Evolutionary conservation across 139 green algal genomes (phyloP), one percentile per base, ranked within the genome.

Genomic region (Edaphochlamys debaryana): DNA sequence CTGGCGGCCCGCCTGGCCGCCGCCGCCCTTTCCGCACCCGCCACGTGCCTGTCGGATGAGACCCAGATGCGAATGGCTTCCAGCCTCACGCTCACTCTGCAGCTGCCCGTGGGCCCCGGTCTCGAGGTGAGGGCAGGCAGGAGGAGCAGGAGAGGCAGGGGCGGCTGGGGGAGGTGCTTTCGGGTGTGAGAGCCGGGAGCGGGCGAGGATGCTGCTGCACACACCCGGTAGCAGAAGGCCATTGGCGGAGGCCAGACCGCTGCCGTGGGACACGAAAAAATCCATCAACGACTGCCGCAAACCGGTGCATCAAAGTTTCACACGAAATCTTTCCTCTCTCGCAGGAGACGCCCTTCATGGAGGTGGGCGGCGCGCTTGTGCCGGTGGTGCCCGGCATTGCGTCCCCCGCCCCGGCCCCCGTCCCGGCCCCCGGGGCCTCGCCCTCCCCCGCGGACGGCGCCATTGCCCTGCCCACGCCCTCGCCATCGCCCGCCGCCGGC

Each of bases 31-130:
- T 34, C 71, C 0, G 50, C 71, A 9, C 71, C 71, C 20, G 67
- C 50, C 50, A 40, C 36, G 25, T 79, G 71, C 32, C 36, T 79
- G 3, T 79, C 71, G 19, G 42, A 48, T n/a, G 71, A 79, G 50
- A 34, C 20, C 23, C 71, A 79, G 50, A 79, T 79, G 71, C 71
- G 50, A 32, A 79, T 79, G 71, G 22, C 36, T 5, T 29, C 13
- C 19, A 29, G 17, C 48, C 8, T 79, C 23, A 32, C 50, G 50
- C 4, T 79, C 29, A 50, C 37, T 32, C 3, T 79, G 50, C 50
- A 67, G 34, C 34, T 79, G 50, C 71, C 71, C n/a, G 48, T 34
- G 13, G 71, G 34, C 15, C 71, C 71, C 8, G 71, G 71, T 19
- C 13, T 67, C 50, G 29, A 67, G 45, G 69, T 78, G 30, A 32